phyloP scores from a whole-genome alignment of 192 early-diverging fungal species.

The Backusella macrospora region DNA sequence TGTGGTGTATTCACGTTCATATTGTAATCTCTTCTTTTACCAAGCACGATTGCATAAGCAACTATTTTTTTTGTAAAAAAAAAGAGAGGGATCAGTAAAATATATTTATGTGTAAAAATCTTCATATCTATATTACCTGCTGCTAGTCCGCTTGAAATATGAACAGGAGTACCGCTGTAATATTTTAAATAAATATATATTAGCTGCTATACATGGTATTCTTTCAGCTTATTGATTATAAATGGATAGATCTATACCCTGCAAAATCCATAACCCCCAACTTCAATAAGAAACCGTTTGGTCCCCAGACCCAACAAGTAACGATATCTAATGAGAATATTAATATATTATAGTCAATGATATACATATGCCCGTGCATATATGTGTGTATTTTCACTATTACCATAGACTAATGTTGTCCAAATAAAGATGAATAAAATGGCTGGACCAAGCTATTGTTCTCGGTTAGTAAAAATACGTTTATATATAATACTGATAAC shows the following conservation, averaged over 20 bases:
- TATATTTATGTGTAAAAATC: background rate
- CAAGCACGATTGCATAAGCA: constrained; percentile 79
- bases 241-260: constrained; percentile 36
- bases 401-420: constrained; percentile 39
- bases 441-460: constrained; percentile 28
- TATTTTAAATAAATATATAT: background rate
- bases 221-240: background rate
- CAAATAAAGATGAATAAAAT: constrained; percentile 37
- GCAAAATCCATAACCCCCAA: constrained; percentile 87
- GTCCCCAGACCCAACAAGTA: constrained; percentile 84
- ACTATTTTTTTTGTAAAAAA: constrained; percentile 38
- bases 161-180: constrained; percentile 75
- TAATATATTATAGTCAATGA: background rate
- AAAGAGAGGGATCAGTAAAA: background rate
- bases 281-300: constrained; percentile 74
- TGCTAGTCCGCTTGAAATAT: constrained; percentile 77
- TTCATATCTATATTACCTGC: constrained; percentile 39
- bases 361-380: background rate
- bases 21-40: constrained; percentile 72
- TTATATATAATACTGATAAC: background rate
- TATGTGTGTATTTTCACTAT: background rate
- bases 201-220: background rate
- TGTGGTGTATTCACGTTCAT: constrained; percentile 74
- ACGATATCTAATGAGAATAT: constrained; percentile 51
- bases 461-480: background rate